Conservation (phyloP, 257 asterid genomes). For the Gentiana dahurica region DNA sequence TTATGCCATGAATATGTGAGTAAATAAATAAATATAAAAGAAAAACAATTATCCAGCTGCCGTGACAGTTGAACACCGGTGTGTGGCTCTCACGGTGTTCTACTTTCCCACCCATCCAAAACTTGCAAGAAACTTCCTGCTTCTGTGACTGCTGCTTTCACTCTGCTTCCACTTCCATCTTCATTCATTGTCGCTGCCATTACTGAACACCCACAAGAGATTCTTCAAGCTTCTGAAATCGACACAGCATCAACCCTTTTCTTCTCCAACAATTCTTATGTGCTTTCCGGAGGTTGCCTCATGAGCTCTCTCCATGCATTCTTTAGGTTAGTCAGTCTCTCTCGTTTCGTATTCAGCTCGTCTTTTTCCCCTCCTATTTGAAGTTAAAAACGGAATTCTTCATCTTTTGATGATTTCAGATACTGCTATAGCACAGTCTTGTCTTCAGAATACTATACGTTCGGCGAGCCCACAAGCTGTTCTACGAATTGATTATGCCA, state of each 20-base stretch:
- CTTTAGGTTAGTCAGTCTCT: slow-evolving; percentile 40
- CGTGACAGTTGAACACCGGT: not conserved
- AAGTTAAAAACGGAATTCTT: not conserved
- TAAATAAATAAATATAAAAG: not conserved
- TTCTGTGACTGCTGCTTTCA: not conserved
- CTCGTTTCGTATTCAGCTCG: not conserved
- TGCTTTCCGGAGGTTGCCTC: slow-evolving; percentile 34
- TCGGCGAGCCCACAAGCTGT: slow-evolving; percentile 36
- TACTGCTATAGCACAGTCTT: slow-evolving; percentile 71
- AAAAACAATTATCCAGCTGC: not conserved
- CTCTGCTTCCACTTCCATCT: not conserved
- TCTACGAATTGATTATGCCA: slow-evolving; percentile 19
- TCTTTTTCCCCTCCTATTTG: not conserved
- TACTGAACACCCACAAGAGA: not conserved
- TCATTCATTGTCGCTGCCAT: not conserved
- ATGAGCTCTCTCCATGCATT: slow-evolving; percentile 95
- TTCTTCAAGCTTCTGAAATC: slow-evolving; percentile 10
- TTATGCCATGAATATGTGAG: not conserved
- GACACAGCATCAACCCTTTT: slow-evolving; percentile 6
- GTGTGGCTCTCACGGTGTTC: slow-evolving; percentile 17
- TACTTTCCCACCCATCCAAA: not conserved
- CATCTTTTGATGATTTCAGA: slow-evolving; percentile 35
- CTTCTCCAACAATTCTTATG: slow-evolving; percentile 5
- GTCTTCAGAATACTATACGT: slow-evolving; percentile 40
- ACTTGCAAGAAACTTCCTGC: not conserved